A percentile compares a stretch with the other conserved stretches of the same genome.
These are phyloP conservation scores for Colletotrichum falcatum DNA, from an alignment of 2,329 filamentous ascomycete species.

Conservation along the genomic window DNA sequence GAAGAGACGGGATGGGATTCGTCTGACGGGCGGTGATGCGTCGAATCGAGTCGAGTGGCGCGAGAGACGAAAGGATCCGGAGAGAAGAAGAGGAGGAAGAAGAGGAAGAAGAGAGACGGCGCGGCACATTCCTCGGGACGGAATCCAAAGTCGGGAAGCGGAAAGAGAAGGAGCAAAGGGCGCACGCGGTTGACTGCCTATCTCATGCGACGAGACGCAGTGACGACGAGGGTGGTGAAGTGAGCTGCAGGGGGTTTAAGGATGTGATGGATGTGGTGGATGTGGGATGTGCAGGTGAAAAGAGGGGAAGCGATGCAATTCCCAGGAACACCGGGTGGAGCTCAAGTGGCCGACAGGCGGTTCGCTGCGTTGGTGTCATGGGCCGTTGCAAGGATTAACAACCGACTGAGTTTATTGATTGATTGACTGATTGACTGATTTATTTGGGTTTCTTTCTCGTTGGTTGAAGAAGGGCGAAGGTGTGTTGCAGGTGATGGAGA, in stretches of 20 bases:
- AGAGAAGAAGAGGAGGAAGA: background rate
- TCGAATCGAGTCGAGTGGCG: background rate
- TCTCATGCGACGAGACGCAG: conserved; percentile 31
- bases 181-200: no score
- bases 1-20: background rate
- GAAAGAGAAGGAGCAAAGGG: conserved; percentile 13
- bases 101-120: background rate
- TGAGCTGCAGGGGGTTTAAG: conserved; percentile 17
- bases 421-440: no score
- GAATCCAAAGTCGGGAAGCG: background rate
- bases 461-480: background rate
- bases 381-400: no score
- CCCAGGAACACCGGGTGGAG: no score
- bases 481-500: no score
- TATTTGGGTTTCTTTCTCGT: no score
- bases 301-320: background rate
- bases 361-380: no score
- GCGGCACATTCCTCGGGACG: conserved; percentile 19
- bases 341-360: no score
- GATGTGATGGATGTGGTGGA: background rate
- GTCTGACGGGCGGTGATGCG: background rate
- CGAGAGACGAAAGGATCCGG: background rate
- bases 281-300: background rate
- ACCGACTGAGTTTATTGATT: no score
- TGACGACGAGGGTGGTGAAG: conserved; percentile 33